Evolutionary conservation across 1,284 basidiomycete species (phyloP), one percentile per base, ranked within the genome.

Genomic region (Chiua sp.): DNA sequence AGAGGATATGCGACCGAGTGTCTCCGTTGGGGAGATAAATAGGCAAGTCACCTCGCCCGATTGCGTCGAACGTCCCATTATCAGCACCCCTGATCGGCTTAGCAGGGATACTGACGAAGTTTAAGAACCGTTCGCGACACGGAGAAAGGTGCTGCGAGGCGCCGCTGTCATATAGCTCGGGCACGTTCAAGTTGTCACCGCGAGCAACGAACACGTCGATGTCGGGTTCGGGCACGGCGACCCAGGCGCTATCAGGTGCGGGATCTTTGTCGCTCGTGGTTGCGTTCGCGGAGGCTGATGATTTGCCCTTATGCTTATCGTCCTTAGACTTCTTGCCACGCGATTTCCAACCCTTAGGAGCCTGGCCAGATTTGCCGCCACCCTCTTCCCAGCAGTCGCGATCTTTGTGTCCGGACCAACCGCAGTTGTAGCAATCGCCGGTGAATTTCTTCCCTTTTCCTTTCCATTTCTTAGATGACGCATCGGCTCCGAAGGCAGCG

Each of bases 21-120:
- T 61, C 61, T n/a, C 77, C 75, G 61, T 80, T 76, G 3, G 75
- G 79, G 49, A 80, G 53, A 30, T 72, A 59, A 10, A 82, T 66
- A 10, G 66, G 53, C 46, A 81, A 56, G 22, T 77, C 67, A 0
- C 80, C 78, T 11, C 55, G 68, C 10, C 78, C 75, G 3, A 68
- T 61, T 0, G 75, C 75, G 13, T 66, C 62, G 56, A 82, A 80
- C 2, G 54, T 62, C 7, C 71, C 59, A 47, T 76, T 73, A 56
- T 82, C 35, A 7, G 15, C 30, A 6, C 30, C 30, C 10, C 30
- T 32, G 30, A 32, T 32, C 10, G 30, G 30, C 30, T 32, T 32
- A 10, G 30, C 6, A 6, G 30, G 30, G 30, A 10, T 32, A 32
- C 30, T 32, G 30, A 32, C 30, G 10, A 6, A 32, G 30, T 32